A percentile compares a stretch with the other conserved stretches of the same genome.
These are phyloP conservation scores for Neofusicoccum parvum DNA, from an alignment of 2,329 filamentous ascomycete species.

Conservation along the genomic window DNA sequence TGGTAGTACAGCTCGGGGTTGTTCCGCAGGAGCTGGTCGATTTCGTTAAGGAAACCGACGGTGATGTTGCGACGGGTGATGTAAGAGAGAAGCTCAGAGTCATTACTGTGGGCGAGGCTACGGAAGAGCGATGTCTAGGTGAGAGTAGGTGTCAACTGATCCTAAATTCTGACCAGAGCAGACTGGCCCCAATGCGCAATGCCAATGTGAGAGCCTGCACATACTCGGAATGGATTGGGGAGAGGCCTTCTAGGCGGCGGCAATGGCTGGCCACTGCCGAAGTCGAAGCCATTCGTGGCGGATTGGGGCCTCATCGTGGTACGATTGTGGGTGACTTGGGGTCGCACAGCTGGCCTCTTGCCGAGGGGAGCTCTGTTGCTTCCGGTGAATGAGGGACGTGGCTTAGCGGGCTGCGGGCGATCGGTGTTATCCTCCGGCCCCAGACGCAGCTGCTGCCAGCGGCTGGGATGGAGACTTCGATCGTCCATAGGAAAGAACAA, in stretches of 20 bases:
- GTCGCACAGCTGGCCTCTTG: not conserved
- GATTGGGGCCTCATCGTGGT: not conserved
- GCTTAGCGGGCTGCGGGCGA: too few relatives aligned
- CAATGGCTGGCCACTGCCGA: not conserved
- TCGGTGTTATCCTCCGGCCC: not conserved
- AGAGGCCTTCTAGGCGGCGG: not conserved
- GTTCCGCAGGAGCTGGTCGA: conserved; percentile 29
- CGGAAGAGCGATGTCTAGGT: conserved; percentile 15
- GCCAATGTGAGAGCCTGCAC: not conserved
- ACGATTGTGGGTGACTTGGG: too few relatives aligned
- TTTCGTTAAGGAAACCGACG: conserved; percentile 29
- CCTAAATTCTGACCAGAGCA: not conserved
- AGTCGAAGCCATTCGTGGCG: not conserved
- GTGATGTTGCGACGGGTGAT: conserved; percentile 26
- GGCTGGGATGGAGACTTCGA: not conserved
- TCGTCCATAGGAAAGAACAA: too few relatives aligned
- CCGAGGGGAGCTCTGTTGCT: conserved; percentile 10
- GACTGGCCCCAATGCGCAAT: not conserved
- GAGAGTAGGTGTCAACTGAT: not conserved
- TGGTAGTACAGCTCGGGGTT: conserved; percentile 28
- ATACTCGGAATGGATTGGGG: not conserved
- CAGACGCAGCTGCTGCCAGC: not conserved
- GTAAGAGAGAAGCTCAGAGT: conserved; percentile 27
- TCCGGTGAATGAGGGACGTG: not conserved
- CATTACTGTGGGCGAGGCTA: conserved; percentile 24